These are phyloP conservation scores for Aschersonia sp. DNA, from an alignment of 2,329 filamentous ascomycete species.

Conservation along the genomic window DNA sequence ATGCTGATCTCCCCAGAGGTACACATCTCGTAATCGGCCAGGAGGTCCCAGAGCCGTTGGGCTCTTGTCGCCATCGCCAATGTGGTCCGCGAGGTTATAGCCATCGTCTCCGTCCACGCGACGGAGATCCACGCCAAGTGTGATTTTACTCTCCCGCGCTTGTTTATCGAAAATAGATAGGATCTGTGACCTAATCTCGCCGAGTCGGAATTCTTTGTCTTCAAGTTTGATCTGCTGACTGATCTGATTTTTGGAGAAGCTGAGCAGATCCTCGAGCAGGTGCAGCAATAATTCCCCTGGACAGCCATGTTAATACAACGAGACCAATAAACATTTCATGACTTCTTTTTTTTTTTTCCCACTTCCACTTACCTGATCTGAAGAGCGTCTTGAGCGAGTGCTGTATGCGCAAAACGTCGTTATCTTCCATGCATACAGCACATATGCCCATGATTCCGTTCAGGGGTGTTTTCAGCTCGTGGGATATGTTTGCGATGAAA, in stretches of 20 bases:
- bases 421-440: slow-evolving; percentile 83
- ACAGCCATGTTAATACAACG: no score
- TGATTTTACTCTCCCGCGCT: slow-evolving; percentile 64
- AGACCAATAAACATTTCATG: background rate
- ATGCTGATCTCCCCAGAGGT: slow-evolving; percentile 85
- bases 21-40: slow-evolving; percentile 68
- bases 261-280: slow-evolving; percentile 75
- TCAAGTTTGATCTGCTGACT: slow-evolving; percentile 72
- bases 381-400: slow-evolving; percentile 79
- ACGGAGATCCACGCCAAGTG: slow-evolving; percentile 60
- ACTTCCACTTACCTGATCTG: slow-evolving; percentile 23
- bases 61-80: slow-evolving; percentile 18
- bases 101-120: slow-evolving; percentile 10
- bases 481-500: slow-evolving; percentile 89
- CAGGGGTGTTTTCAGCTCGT: slow-evolving; percentile 81
- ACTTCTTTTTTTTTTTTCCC: background rate
- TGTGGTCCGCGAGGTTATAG: slow-evolving; percentile 17
- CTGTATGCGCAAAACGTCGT: slow-evolving; percentile 64
- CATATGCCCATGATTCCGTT: slow-evolving; percentile 95
- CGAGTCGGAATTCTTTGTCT: slow-evolving; percentile 70
- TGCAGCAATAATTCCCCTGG: slow-evolving; percentile 62
- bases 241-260: slow-evolving; percentile 91
- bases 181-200: slow-evolving; percentile 74
- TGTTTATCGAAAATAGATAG: slow-evolving; percentile 83
- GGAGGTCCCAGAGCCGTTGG: slow-evolving; percentile 48